Percentiles rank a stretch among this genome's conserved stretches.
Evolutionary conservation across 352 stramenopile genomes (phyloP).

Genomic region (Halophytophthora polymorphica): DNA sequence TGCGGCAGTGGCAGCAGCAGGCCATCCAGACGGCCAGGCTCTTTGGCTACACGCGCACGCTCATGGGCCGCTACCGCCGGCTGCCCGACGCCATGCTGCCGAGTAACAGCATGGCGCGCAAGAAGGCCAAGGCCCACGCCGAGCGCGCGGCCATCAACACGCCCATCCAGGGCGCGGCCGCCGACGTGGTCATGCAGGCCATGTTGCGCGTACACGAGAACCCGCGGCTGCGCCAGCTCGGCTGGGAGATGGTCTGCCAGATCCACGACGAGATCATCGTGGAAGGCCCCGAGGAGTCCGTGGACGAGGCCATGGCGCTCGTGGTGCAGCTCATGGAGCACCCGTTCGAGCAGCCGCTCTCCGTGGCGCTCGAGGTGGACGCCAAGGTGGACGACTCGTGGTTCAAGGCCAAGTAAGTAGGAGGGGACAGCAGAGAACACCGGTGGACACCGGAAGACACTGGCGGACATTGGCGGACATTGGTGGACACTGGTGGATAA

Average conservation of each 20-base stretch:
- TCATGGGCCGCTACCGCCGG: slow-evolving; percentile 97
- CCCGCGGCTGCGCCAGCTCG: slow-evolving; percentile 88
- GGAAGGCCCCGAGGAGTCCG: slow-evolving; percentile 96
- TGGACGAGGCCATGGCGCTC: slow-evolving; percentile 87
- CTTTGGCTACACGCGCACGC: slow-evolving; percentile 90
- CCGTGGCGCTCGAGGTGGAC: slow-evolving; percentile 90
- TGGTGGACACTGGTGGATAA: no score
- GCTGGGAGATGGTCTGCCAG: slow-evolving; percentile 98
- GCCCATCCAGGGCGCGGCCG: slow-evolving; percentile 97
- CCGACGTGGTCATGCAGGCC: slow-evolving; percentile 99
- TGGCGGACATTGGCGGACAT: no score
- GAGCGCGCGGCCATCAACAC: slow-evolving; percentile 99
- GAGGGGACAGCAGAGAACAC: slow-evolving; percentile 3
- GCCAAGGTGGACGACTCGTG: slow-evolving; percentile 96
- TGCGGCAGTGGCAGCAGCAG: slow-evolving; percentile 92
- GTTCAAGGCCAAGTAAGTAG: slow-evolving; percentile 98
- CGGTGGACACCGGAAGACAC: no score
- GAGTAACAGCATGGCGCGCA: slow-evolving; percentile 49
- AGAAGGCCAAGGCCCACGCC: slow-evolving; percentile 82
- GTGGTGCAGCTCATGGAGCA: slow-evolving; percentile 96
- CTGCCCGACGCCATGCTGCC: slow-evolving; percentile 91
- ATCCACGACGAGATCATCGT: slow-evolving; percentile 99
- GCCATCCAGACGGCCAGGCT: slow-evolving; percentile 87
- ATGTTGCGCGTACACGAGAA: slow-evolving; percentile 98
- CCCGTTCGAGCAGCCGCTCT: slow-evolving; percentile 91